Evolutionary conservation across 192 early-diverging fungal genomes (phyloP), one percentile per base, ranked within the genome.

Genomic region (Entomortierella chlamydospora): DNA sequence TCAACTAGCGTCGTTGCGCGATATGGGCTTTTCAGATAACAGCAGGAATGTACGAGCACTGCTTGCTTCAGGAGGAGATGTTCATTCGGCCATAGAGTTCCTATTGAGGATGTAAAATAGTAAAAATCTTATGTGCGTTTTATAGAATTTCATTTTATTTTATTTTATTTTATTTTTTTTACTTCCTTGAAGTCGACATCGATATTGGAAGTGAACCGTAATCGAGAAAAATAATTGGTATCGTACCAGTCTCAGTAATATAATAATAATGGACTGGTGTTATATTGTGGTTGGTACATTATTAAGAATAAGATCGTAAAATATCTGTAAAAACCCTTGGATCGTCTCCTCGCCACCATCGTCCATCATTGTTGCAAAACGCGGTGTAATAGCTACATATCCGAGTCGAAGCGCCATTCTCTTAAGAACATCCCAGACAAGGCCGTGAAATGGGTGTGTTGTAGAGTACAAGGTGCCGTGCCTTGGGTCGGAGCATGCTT

Each of bases 1-100:
- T 50, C 87, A 93, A 84, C 81, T 96, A 39, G 87, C 81, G 17
- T 91, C 91, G 62, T 80, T 99, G 39, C 90, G 94, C 66, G 95
- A 98, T 61, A 99, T 99, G 97, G 97, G 97, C 23, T 99, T 99
- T 72, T 82, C 85, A 57, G 93, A 97, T 81, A 90, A 89, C 33
- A 84, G 85, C 23, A 89, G 91, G 63, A 99, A 99, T 83, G 83
- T 99, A 31, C 87, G 93, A 15, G 96, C 96, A 11, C 83, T 99
- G 43, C 89, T 94, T 43, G 88, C 88, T 33, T 90, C 94, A 13
- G 88, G 93, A 34, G 97, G 97, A 26, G 93, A 97, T 76, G 91
- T 98, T 42, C 84, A 91, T 56, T 89, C 90, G 22, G 96, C 97
- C 9, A 89, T 99, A 45, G 95, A 96, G 78, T 88, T 84, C 52